These are phyloP conservation scores for Thamnidium elegans DNA, from an alignment of 192 early-diverging fungal species.

Conservation along the genomic window DNA sequence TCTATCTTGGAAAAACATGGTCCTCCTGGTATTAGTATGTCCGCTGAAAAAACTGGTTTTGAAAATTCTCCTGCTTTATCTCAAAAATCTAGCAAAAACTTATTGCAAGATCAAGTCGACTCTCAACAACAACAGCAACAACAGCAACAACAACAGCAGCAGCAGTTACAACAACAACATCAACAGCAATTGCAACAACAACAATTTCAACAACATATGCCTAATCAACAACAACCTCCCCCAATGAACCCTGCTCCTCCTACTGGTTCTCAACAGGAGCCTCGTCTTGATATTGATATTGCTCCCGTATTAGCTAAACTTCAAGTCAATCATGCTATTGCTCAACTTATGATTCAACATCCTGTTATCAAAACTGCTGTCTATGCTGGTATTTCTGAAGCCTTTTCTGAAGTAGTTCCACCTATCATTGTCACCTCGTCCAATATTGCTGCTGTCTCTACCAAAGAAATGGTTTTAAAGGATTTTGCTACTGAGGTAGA, in stretches of 20 bases:
- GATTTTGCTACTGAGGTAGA: conserved; percentile 95
- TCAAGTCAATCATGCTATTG: conserved; percentile 25
- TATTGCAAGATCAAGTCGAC: background rate
- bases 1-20: conserved; percentile 60
- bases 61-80: no score
- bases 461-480: conserved; percentile 87
- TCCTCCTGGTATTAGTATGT: conserved; percentile 37
- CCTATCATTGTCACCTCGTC: conserved; percentile 87
- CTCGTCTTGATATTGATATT: conserved; percentile 22
- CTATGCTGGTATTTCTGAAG: conserved; percentile 87
- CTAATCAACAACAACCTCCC: background rate
- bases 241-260: conserved; percentile 7
- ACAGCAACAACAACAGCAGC: background rate
- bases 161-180: background rate
- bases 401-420: conserved; percentile 49
- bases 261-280: background rate
- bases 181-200: background rate
- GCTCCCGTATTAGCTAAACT: conserved; percentile 17
- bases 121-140: background rate
- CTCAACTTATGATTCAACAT: conserved; percentile 24
- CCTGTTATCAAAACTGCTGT: conserved; percentile 58
- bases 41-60: background rate
- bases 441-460: conserved; percentile 86
- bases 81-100: no score
- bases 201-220: background rate